A percentile compares a stretch with the other conserved stretches of the same genome.
Conservation (phyloP, 140 eudicot species). For the Eryngium alpinum region DNA sequence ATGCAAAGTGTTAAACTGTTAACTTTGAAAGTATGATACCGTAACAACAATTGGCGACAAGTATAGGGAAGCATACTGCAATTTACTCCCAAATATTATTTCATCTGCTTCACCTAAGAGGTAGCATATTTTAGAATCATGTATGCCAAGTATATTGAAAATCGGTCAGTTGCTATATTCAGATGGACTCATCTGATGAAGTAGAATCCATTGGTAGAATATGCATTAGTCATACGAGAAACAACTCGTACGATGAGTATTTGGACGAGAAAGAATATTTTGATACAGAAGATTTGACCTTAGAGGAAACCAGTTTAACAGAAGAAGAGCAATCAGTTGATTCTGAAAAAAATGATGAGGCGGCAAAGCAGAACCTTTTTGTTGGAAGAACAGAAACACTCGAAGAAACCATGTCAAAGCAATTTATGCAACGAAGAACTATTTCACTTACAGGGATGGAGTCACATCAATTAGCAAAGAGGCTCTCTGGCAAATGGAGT, state of each 20-base stretch:
- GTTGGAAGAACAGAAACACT: constrained; percentile 17
- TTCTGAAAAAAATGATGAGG: constrained; percentile 23
- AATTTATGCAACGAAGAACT: constrained; percentile 47
- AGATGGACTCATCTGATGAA: constrained; percentile 75
- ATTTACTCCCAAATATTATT: too few relatives aligned
- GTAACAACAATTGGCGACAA: too few relatives aligned
- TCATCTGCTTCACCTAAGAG: too few relatives aligned
- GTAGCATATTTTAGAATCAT: too few relatives aligned
- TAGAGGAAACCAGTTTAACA: constrained; percentile 16
- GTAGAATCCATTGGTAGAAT: constrained; percentile 39
- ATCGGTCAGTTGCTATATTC: too few relatives aligned
- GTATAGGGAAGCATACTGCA: too few relatives aligned
- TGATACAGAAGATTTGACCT: constrained; percentile 21
- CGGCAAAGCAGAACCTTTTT: neutral
- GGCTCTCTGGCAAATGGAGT: constrained; percentile 80
- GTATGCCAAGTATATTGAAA: too few relatives aligned
- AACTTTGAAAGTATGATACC: too few relatives aligned
- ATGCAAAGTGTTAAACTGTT: too few relatives aligned
- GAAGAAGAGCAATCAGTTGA: constrained; percentile 25
- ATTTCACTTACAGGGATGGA: constrained; percentile 52
- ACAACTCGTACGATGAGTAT: constrained; percentile 73
- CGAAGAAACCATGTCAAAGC: constrained; percentile 47
- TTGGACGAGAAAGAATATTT: constrained; percentile 32
- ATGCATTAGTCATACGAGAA: constrained; percentile 38
- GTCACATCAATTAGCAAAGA: constrained; percentile 72